phyloP scores from a whole-genome alignment of 2,329 filamentous ascomycete species.

The Aschersonia sp. region DNA sequence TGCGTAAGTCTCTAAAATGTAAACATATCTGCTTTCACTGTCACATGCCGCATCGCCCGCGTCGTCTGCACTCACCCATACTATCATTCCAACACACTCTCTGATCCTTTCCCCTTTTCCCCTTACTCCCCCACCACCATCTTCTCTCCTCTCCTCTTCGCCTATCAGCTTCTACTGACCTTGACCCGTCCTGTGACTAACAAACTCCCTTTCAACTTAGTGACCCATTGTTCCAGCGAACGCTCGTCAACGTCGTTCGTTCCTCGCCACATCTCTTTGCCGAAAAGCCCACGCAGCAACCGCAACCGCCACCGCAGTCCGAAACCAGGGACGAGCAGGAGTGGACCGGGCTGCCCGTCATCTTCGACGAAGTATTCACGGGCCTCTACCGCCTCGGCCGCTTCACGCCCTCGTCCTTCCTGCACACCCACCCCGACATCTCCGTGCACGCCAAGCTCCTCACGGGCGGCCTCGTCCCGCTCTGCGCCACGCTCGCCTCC shows the following conservation, averaged over 20 bases:
- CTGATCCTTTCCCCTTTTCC: background rate
- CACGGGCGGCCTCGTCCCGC: slow-evolving; percentile 64
- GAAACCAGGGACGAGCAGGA: slow-evolving; percentile 10
- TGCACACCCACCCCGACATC: slow-evolving; percentile 56
- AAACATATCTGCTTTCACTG: too few species aligned
- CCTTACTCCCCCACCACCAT: background rate
- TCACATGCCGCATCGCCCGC: too few species aligned
- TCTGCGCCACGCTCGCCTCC: slow-evolving; percentile 63
- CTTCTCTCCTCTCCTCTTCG: background rate
- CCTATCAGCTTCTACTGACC: too few species aligned
- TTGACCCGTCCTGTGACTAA: too few species aligned
- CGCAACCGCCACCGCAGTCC: background rate
- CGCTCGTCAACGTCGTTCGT: slow-evolving; percentile 54
- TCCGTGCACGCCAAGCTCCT: slow-evolving; percentile 72
- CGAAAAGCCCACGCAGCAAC: slow-evolving; percentile 3
- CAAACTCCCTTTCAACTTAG: slow-evolving; percentile 18
- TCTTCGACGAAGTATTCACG: slow-evolving; percentile 83
- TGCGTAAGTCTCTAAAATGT: too few species aligned
- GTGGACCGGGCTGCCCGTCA: slow-evolving; percentile 64
- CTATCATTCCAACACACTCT: background rate
- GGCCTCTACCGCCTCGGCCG: slow-evolving; percentile 70
- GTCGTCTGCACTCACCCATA: too few species aligned
- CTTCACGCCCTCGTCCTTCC: slow-evolving; percentile 54
- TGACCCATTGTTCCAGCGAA: slow-evolving; percentile 68
- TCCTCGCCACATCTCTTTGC: slow-evolving; percentile 40